phyloP scores from a whole-genome alignment of 2,329 filamentous ascomycete genomes.

The Chaetoscypha palmicola region DNA sequence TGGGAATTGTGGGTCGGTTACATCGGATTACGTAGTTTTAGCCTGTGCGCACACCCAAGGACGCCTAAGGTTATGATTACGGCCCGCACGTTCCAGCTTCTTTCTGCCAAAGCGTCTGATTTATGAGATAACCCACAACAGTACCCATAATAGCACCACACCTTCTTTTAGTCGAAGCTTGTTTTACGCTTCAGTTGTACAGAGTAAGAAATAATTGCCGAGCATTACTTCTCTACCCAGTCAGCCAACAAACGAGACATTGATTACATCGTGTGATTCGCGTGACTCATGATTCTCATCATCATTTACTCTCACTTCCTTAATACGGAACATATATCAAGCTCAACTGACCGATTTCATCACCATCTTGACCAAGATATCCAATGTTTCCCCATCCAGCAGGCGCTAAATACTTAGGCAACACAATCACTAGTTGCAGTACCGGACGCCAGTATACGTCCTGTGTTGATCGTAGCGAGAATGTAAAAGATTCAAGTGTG shows the following conservation, averaged over 20 bases:
- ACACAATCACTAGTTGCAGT: conserved; percentile 41
- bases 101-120: too few species aligned
- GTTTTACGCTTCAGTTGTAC: too few species aligned
- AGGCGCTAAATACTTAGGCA: conserved; percentile 40
- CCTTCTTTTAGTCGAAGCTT: too few species aligned
- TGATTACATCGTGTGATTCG: not conserved
- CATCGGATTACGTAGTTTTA: too few species aligned
- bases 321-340: conserved; percentile 41
- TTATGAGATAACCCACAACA: too few species aligned
- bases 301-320: not conserved
- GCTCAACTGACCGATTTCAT: conserved; percentile 49
- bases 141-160: too few species aligned
- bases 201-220: too few species aligned
- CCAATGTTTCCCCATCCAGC: conserved; percentile 47
- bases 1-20: too few species aligned
- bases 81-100: too few species aligned
- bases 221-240: too few species aligned
- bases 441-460: conserved; percentile 40
- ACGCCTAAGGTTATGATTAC: too few species aligned
- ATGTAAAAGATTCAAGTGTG: conserved; percentile 50
- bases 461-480: conserved; percentile 43
- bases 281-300: not conserved
- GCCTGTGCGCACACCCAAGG: too few species aligned
- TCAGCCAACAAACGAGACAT: not conserved
- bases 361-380: conserved; percentile 44